A percentile compares a stretch with the other conserved stretches of the same genome.
These are phyloP conservation scores for Ogataea nonfermentans DNA, from an alignment of 805 yeast genomes.

Conservation along the genomic window DNA sequence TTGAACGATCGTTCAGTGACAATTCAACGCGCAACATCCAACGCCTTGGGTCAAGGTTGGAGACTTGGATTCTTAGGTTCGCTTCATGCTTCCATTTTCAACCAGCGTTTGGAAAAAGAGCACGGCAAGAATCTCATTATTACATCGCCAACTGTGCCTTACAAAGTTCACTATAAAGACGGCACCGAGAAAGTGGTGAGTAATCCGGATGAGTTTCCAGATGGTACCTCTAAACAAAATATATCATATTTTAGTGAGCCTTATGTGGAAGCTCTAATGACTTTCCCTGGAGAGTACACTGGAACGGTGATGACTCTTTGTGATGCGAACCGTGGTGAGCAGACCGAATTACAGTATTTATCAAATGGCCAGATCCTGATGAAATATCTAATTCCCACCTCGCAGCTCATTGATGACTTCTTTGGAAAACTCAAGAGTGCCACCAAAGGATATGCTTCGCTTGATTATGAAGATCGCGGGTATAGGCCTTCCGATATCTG, in stretches of 20 bases:
- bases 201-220: constrained; percentile 94
- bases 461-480: constrained; percentile 94
- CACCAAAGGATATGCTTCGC: constrained; percentile 89
- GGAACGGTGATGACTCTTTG: constrained; percentile 87
- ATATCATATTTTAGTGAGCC: constrained; percentile 71
- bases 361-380: constrained; percentile 78
- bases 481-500: constrained; percentile 77
- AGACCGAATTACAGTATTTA: constrained; percentile 72
- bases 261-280: constrained; percentile 83
- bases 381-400: constrained; percentile 79
- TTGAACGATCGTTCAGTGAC: constrained; percentile 91
- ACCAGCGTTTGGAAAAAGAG: constrained; percentile 87
- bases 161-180: constrained; percentile 65
- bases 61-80: constrained; percentile 93
- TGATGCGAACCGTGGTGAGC: constrained; percentile 80
- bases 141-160: constrained; percentile 96
- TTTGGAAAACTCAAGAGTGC: constrained; percentile 89
- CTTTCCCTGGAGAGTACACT: constrained; percentile 84
- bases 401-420: constrained; percentile 91
- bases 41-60: constrained; percentile 97
- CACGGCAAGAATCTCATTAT: constrained; percentile 90
- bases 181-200: constrained; percentile 67
- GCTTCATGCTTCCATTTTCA: constrained; percentile 90
- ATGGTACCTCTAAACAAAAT: constrained; percentile 40
- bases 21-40: constrained; percentile 84